Conservation (phyloP, 78 protist genomes). For the Dictyostelium citrinum region DNA sequence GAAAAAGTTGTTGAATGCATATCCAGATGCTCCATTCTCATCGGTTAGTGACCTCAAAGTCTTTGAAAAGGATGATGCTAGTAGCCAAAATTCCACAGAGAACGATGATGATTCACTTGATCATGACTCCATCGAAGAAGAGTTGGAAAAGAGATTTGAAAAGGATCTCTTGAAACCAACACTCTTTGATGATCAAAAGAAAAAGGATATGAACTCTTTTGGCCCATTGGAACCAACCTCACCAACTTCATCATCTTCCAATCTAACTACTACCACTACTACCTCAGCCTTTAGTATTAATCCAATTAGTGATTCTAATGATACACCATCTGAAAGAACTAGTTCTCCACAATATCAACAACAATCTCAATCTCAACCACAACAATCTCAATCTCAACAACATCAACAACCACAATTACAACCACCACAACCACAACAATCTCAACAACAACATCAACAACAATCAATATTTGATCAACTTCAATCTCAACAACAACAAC, state of each 20-base stretch:
- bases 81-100: not conserved
- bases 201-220: not conserved
- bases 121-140: constrained; percentile 6
- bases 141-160: constrained; percentile 5
- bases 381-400: not conserved
- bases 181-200: not conserved
- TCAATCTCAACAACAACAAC: not conserved
- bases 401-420: not conserved
- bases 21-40: constrained; percentile 16
- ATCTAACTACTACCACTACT: not conserved
- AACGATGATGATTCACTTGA: not conserved
- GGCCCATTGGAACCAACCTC: not conserved
- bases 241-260: not conserved
- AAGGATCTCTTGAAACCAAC: constrained; percentile 22
- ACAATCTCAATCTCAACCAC: not conserved
- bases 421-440: not conserved
- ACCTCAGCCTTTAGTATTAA: not conserved
- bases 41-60: not conserved
- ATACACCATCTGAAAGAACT: constrained; percentile 5
- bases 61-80: constrained; percentile 31
- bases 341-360: not conserved
- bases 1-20: not conserved
- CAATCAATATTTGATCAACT: not conserved
- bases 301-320: not conserved
- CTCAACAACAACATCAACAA: not conserved